Percentiles rank a stretch among this genome's conserved stretches.
Conservation (phyloP, 495 filamentous ascomycete genomes). For the Aspergillus hancockii region DNA sequence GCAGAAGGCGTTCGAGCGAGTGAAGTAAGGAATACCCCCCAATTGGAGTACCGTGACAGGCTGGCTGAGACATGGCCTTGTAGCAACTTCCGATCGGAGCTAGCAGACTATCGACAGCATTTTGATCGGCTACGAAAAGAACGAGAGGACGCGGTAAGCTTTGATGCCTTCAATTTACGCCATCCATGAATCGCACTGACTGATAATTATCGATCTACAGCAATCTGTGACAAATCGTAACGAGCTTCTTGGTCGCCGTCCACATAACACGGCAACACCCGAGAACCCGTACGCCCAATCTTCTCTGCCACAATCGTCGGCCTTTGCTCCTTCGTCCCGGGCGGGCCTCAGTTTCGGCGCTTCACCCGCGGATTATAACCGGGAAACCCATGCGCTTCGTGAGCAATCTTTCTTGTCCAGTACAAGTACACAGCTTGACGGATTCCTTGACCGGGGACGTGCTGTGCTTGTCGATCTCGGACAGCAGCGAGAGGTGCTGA, state of each 20-base stretch:
- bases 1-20: constrained; percentile 82
- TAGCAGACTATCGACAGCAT: constrained; percentile 73
- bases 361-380: constrained; percentile 57
- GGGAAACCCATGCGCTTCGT: constrained; percentile 82
- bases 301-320: constrained; percentile 42
- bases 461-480: constrained; percentile 87
- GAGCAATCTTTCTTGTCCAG: constrained; percentile 84
- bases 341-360: constrained; percentile 55
- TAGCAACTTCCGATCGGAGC: constrained; percentile 74
- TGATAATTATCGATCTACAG: constrained; percentile 26
- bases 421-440: constrained; percentile 82
- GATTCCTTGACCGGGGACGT: constrained; percentile 88
- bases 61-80: background rate
- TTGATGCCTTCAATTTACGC: background rate
- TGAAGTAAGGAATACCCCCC: constrained; percentile 43
- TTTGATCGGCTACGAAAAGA: constrained; percentile 75
- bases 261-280: constrained; percentile 82
- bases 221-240: constrained; percentile 70
- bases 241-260: constrained; percentile 88
- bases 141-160: constrained; percentile 68
- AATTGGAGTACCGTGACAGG: background rate
- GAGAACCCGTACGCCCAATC: constrained; percentile 90
- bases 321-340: constrained; percentile 41
- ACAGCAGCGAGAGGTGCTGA: constrained; percentile 90
- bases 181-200: background rate